Percentiles rank a stretch among this genome's conserved stretches.
phyloP scores from a whole-genome alignment of 768 basidiomycete species.

The Tubosaeta brunneosetosa region DNA sequence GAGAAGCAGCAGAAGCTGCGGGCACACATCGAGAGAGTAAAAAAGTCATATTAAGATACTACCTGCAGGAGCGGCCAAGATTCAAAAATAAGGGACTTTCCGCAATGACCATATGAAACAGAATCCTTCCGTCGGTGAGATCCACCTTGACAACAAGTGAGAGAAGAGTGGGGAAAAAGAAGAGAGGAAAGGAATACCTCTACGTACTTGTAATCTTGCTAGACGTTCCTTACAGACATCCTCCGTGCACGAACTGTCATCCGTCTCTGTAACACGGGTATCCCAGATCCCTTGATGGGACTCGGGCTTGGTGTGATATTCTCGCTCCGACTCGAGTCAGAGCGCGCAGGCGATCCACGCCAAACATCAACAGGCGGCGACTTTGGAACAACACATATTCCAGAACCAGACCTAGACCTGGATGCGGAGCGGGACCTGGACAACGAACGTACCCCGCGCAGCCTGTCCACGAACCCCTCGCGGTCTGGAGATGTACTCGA shows the following conservation, averaged over 20 bases:
- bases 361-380: slow-evolving; percentile 7
- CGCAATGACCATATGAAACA: neutral
- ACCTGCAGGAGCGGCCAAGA: too few relatives aligned
- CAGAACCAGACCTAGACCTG: neutral
- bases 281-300: slow-evolving; percentile 24
- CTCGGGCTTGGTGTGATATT: slow-evolving; percentile 12
- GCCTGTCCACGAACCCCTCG: slow-evolving; percentile 19
- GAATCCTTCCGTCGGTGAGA: neutral
- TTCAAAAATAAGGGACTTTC: too few relatives aligned
- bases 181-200: neutral
- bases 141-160: neutral
- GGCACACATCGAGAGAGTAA: slow-evolving; percentile 69
- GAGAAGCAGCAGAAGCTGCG: slow-evolving; percentile 79
- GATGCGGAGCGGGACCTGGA: slow-evolving; percentile 10
- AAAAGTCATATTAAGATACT: slow-evolving; percentile 38
- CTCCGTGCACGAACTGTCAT: slow-evolving; percentile 26
- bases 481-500: slow-evolving; percentile 18
- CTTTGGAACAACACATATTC: neutral
- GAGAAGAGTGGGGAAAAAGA: neutral
- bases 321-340: slow-evolving; percentile 17
- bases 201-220: neutral
- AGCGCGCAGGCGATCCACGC: slow-evolving; percentile 16
- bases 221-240: slow-evolving; percentile 17
- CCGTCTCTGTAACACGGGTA: slow-evolving; percentile 26
- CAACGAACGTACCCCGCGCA: slow-evolving; percentile 20